These are phyloP conservation scores for Scenedesmus sp. DNA, from an alignment of 163 green algal genomes.

Conservation along the genomic window DNA sequence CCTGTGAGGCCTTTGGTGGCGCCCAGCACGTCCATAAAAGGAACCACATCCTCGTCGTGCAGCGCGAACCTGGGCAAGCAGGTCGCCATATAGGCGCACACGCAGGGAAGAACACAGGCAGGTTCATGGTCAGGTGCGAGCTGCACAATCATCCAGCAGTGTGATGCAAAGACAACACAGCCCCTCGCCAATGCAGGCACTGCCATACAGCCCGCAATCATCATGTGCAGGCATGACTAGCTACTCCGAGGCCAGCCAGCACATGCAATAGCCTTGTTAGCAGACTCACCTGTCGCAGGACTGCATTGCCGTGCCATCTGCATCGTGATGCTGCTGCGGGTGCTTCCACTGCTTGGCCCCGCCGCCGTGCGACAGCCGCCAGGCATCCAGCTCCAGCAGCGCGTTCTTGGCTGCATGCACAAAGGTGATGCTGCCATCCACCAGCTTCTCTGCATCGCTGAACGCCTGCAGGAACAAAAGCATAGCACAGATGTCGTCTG, in stretches of 20 bases:
- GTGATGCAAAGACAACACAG: background rate
- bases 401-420: constrained; percentile 5
- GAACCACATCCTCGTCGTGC: background rate
- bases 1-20: constrained; percentile 30
- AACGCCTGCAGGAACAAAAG: constrained; percentile 16
- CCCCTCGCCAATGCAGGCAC: background rate
- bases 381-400: constrained; percentile 42
- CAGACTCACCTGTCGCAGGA: constrained; percentile 17
- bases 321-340: constrained; percentile 15
- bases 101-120: background rate
- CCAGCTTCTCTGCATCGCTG: constrained; percentile 27
- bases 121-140: background rate
- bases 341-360: background rate
- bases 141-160: background rate
- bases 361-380: constrained; percentile 13
- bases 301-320: background rate
- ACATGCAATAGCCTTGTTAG: background rate
- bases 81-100: background rate
- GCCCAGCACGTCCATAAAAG: constrained; percentile 27
- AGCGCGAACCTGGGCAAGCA: background rate
- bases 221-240: background rate
- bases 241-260: background rate
- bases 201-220: background rate
- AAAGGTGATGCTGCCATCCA: constrained; percentile 31
- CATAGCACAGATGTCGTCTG: background rate